These are phyloP conservation scores for Lachancea mirantina DNA, from an alignment of 805 yeast genomes.

Conservation along the genomic window DNA sequence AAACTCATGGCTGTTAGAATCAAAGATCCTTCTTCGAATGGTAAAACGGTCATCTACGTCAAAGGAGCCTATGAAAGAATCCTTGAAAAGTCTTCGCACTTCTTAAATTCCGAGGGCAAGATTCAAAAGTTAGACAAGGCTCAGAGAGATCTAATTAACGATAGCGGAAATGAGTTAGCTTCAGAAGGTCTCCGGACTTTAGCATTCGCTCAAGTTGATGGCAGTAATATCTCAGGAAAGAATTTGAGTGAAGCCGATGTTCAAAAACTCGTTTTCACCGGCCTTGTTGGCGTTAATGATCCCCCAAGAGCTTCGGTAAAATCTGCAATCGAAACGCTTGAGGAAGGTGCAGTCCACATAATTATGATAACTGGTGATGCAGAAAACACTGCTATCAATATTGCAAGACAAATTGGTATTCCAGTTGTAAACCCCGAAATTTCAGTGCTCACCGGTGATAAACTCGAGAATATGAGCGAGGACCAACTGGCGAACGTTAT, in stretches of 20 bases:
- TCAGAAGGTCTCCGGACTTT: slow-evolving; percentile 79
- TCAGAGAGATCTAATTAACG: slow-evolving; percentile 39
- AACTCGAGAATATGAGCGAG: slow-evolving; percentile 65
- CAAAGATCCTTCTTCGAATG: slow-evolving; percentile 52
- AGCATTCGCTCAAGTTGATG: slow-evolving; percentile 59
- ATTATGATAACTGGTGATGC: slow-evolving; percentile 97
- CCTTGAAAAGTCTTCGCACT: slow-evolving; percentile 52
- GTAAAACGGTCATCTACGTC: slow-evolving; percentile 53
- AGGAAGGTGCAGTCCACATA: slow-evolving; percentile 94
- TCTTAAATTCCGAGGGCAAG: slow-evolving; percentile 52
- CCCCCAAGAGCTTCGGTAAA: slow-evolving; percentile 92
- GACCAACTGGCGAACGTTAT: slow-evolving; percentile 69
- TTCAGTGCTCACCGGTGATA: slow-evolving; percentile 80
- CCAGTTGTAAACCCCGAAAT: slow-evolving; percentile 56
- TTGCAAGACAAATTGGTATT: slow-evolving; percentile 87
- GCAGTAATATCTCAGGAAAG: slow-evolving; percentile 25
- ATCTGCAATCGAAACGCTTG: slow-evolving; percentile 61
- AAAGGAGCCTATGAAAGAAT: slow-evolving; percentile 90
- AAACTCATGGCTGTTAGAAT: slow-evolving; percentile 83
- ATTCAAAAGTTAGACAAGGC: slow-evolving; percentile 50
- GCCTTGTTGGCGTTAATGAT: slow-evolving; percentile 92
- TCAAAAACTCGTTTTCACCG: slow-evolving; percentile 63
- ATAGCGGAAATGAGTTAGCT: slow-evolving; percentile 61
- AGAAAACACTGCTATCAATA: slow-evolving; percentile 76
- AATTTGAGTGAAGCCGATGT: slow-evolving; percentile 37